Base-by-base conservation (phyloP, 2,329 filamentous ascomycete species). In the Trichoderma hamatum region DNA sequence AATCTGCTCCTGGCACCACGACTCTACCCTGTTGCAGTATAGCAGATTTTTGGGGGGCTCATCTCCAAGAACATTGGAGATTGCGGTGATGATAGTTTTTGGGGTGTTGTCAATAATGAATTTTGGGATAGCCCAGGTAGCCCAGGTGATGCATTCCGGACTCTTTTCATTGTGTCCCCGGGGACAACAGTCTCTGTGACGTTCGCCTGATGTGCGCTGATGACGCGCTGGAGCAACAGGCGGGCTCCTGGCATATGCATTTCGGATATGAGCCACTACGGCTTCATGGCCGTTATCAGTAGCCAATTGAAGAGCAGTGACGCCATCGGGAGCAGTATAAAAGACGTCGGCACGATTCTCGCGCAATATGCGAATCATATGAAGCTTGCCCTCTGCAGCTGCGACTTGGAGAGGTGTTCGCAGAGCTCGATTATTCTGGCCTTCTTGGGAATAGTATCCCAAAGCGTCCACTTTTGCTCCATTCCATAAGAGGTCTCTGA, bases 321-420 rank as follows among this genome's bases (percentile, higher is more conserved):
- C 79, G 0, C 83, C 84, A 64, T 84, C 82, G 5, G 81, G 80
- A 0, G 83, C 82, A 10, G 84, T 75, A 5, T 83, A 62, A 1
- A 76, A 72, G 72, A 84, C 83, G 70, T 84, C 78, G 14, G 82
- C 82, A 21, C 76, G 74, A 26, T 80, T 79, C 21, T 81, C 76
- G 58, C 81, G 73, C 14, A 85, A 74, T 1, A 84, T 73, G 70
- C 76, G 79, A 36, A 82, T 82, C 4, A 85, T 69, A 3, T 80
- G 76, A 3, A 84, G 70, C 11, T 80, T 77, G 1, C 83, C 83
- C 1, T 70, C 68, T 28, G 76, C 74, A 1, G 83, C 82, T 2
- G 83, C 84, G 0, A 80, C 72, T 78, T 83, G 81, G 9, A 85
- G 74, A 2, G 84, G 78, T 0, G 83, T 84, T n/a, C 83, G 78